Base-by-base conservation (phyloP, 2,329 filamentous ascomycete genomes). In the Amesomyces nigricolor region DNA sequence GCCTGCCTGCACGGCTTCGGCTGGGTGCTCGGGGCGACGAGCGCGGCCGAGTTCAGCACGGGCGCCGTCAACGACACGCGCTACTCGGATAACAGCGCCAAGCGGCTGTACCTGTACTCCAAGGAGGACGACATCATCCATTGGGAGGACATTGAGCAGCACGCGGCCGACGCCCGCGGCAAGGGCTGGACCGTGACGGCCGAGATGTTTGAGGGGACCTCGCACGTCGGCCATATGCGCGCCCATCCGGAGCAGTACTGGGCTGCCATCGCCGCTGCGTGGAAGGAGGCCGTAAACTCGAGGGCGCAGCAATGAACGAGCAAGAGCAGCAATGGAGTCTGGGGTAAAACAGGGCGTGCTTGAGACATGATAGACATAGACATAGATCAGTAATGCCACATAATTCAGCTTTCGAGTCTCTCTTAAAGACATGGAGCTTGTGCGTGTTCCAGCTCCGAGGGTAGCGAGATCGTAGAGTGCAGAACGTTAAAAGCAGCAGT, bases 191-290 rank as follows among this genome's bases (percentile, higher is more conserved):
- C 65, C 19, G 75, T 78, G 1, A 70, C 73, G 1, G 69, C 73
- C 17, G 77, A 80, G 55, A 63, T 77, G 30, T 87, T 87, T 58
- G 74, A 81, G 48, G 78, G 76, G 4, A 82, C 78, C 48, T 70
- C 75, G 1, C 83, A 87, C 66, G 83, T 84, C 16, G 81, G 79
- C 1, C 82, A 86, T 64, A 78, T 86, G 71, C 72, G 78, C 16
- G 69, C 75, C 66, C 76, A 83, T 53, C 75, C 78, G 1, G 73
- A 73, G 32, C 72, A 77, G 65, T 87, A 87, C 63, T 87, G 83
- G 83, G 64, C 61, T 1, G 67, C 72, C 0, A 75, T 79, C 26
- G 30, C 32, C 29, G 38, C 38, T n/a, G 55, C 46, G 4, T 64
- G 62, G 62, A 44, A 42, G 35, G 58, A 58, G 14, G 52, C 49